Evolutionary conservation across 2,329 filamentous ascomycete species (phyloP).

Genomic region (Leptographium lundbergii): DNA sequence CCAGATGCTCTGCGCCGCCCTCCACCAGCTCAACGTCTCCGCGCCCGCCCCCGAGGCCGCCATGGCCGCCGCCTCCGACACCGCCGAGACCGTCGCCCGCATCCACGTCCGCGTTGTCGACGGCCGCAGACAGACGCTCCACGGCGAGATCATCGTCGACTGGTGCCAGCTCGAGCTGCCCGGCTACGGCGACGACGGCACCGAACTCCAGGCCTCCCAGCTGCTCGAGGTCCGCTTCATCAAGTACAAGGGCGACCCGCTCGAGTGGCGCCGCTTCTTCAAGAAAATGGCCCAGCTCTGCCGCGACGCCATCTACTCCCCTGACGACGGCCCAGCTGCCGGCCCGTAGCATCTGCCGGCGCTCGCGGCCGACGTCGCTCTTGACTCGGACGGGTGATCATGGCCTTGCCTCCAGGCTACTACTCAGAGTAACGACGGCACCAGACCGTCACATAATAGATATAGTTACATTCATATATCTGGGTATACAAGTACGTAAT

Average conservation of each 20-base stretch:
- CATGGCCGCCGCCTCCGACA: conserved; percentile 20
- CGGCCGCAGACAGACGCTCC: conserved; percentile 56
- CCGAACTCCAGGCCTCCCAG: conserved; percentile 42
- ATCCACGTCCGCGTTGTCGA: conserved; percentile 68
- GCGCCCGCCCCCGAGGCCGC: conserved; percentile 35
- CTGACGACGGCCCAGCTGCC: conserved; percentile 7
- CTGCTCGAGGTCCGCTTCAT: conserved; percentile 80
- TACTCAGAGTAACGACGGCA: not conserved
- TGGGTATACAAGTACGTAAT: not conserved
- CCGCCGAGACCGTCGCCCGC: conserved; percentile 41
- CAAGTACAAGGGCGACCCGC: conserved; percentile 87
- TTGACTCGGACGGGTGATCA: not conserved
- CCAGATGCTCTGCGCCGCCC: conserved; percentile 64
- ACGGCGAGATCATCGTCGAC: conserved; percentile 65
- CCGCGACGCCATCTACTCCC: conserved; percentile 62
- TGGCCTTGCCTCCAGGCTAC: not conserved
- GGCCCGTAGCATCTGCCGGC: not conserved
- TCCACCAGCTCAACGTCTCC: conserved; percentile 77
- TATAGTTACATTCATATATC: not conserved
- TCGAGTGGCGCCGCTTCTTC: conserved; percentile 95
- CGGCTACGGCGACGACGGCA: conserved; percentile 26
- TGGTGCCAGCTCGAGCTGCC: conserved; percentile 34
- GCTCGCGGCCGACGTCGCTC: too few relatives aligned
- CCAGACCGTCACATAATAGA: not conserved
- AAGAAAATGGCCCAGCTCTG: conserved; percentile 86